These are phyloP conservation scores for Niveomyces coronatus DNA, from an alignment of 2,329 filamentous ascomycete species.

Conservation along the genomic window DNA sequence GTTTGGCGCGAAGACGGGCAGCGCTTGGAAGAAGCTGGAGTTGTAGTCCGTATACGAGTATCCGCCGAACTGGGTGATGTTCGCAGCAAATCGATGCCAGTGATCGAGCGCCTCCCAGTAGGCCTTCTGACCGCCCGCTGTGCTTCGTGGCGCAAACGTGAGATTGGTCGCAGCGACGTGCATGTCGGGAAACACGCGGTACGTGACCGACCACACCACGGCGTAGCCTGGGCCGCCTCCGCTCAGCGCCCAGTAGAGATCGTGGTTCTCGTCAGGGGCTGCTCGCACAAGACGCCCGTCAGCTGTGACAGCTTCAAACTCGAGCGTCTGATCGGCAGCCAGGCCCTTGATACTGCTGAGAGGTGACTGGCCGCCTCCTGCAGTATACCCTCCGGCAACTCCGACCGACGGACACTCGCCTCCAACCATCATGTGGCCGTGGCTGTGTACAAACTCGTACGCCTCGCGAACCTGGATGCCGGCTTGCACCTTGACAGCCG, in stretches of 20 bases:
- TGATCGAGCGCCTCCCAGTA: too few species aligned
- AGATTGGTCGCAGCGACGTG: too few species aligned
- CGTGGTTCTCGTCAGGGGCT: slow-evolving; percentile 31
- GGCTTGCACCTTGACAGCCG: slow-evolving; percentile 37
- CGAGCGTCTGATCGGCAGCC: slow-evolving; percentile 43
- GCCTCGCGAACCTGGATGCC: slow-evolving; percentile 37
- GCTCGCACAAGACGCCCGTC: slow-evolving; percentile 34
- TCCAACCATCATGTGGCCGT: slow-evolving; percentile 30
- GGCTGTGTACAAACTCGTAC: slow-evolving; percentile 24
- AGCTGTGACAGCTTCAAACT: slow-evolving; percentile 39
- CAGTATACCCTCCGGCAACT: slow-evolving; percentile 44
- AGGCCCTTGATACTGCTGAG: slow-evolving; percentile 41
- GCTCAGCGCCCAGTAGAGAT: slow-evolving; percentile 49
- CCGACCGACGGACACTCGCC: slow-evolving; percentile 40
- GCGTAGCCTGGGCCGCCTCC: slow-evolving; percentile 46
- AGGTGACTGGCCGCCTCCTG: slow-evolving; percentile 45
- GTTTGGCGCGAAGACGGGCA: too few species aligned
- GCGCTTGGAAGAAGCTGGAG: too few species aligned
- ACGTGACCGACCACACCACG: slow-evolving; percentile 39
- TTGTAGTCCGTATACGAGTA: too few species aligned
- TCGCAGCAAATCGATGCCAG: too few species aligned
- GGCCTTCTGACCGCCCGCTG: too few species aligned
- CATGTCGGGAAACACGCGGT: slow-evolving; percentile 34
- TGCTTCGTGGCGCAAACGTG: too few species aligned
- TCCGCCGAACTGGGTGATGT: too few species aligned